Evolutionary conservation across 2,329 filamentous ascomycete species (phyloP).

Genomic region (Nectriaceae sp.): DNA sequence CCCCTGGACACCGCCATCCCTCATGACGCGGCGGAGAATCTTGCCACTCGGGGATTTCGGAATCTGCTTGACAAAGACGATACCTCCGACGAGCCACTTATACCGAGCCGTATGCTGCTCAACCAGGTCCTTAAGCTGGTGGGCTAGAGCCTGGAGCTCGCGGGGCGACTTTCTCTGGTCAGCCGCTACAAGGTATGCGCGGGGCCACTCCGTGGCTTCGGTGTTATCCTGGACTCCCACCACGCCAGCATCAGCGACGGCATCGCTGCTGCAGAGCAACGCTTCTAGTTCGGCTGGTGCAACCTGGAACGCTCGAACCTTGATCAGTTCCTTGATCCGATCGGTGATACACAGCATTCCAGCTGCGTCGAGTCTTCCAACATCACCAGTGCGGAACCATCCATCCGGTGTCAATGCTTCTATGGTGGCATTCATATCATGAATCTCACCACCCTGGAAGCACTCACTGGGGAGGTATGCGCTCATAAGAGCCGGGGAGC

Average conservation of each 20-base stretch:
- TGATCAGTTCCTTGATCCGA: conserved; percentile 69
- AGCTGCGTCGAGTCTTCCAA: conserved; percentile 58
- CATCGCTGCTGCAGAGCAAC: conserved; percentile 37
- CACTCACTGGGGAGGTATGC: conserved; percentile 67
- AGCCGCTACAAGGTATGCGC: conserved; percentile 60
- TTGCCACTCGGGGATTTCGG: conserved; percentile 68
- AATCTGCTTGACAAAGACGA: conserved; percentile 67
- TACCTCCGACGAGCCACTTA: conserved; percentile 71
- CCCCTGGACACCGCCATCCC: conserved; percentile 41
- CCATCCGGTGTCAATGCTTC: conserved; percentile 53
- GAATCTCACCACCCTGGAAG: conserved; percentile 11
- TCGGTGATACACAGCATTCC: conserved; percentile 68
- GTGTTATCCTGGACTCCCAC: conserved; percentile 57
- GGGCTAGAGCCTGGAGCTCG: conserved; percentile 46
- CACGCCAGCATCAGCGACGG: conserved; percentile 66
- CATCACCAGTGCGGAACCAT: conserved; percentile 73
- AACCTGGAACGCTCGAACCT: conserved; percentile 62
- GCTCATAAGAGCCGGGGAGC: conserved; percentile 64
- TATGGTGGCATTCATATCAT: conserved; percentile 39
- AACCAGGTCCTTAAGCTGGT: conserved; percentile 59
- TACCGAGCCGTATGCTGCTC: conserved; percentile 60
- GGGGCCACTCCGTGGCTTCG: conserved; percentile 63
- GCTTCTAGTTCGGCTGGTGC: conserved; percentile 54
- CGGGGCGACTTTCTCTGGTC: conserved; percentile 31
- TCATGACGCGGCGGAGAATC: conserved; percentile 46